Evolutionary conservation across 2,329 filamentous ascomycete species (phyloP).

Genomic region (Hirsutella rhossiliensis): DNA sequence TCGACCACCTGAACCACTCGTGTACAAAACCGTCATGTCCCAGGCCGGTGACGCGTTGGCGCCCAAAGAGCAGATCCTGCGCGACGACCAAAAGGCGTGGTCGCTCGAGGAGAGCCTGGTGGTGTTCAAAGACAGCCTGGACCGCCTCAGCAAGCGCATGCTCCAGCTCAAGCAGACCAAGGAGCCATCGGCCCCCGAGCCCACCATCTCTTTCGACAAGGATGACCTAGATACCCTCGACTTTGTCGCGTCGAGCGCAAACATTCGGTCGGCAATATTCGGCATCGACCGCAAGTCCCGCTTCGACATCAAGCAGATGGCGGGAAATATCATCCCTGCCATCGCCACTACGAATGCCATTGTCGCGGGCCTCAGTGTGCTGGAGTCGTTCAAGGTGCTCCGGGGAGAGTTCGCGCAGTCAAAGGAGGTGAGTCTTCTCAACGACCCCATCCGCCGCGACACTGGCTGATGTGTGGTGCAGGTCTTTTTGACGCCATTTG

Average conservation of each 20-base stretch:
- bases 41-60: conserved; percentile 37
- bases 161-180: conserved; percentile 45
- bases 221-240: conserved; percentile 92
- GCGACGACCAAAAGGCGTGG: conserved; percentile 69
- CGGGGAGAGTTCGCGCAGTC: conserved; percentile 56
- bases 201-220: conserved; percentile 84
- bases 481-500: conserved; percentile 69
- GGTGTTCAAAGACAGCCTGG: conserved; percentile 77
- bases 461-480: conserved; percentile 13
- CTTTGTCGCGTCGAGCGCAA: conserved; percentile 84
- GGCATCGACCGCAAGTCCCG: conserved; percentile 79
- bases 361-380: conserved; percentile 80
- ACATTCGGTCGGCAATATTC: conserved; percentile 81
- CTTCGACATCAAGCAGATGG: conserved; percentile 98
- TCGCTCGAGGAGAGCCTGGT: conserved; percentile 70
- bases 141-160: conserved; percentile 63
- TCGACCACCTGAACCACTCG: conserved; percentile 58
- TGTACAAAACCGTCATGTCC: conserved; percentile 49
- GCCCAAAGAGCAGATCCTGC: conserved; percentile 39
- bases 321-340: conserved; percentile 95
- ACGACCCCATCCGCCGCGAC: background rate
- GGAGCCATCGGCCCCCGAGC: conserved; percentile 36
- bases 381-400: conserved; percentile 87
- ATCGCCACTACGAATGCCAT: conserved; percentile 98
- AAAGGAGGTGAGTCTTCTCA: conserved; percentile 49